phyloP scores from a whole-genome alignment of 495 filamentous ascomycete genomes.

The Cairneyella variabilis region DNA sequence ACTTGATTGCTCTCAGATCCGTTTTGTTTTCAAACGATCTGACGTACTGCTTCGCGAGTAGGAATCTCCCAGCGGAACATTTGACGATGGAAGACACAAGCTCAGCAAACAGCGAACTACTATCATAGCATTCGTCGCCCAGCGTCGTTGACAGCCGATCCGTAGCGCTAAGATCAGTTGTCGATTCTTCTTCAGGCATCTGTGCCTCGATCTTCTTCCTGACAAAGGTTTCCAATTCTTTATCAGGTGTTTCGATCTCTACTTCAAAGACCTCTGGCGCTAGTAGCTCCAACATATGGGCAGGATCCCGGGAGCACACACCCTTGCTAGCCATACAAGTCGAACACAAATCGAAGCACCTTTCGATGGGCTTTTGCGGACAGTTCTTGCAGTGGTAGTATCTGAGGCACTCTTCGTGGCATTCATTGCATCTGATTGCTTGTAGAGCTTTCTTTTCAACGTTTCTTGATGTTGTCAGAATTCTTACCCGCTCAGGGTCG shows the following conservation, averaged over 20 bases:
- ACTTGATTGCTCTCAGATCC: conserved; percentile 15
- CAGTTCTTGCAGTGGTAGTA: conserved; percentile 8
- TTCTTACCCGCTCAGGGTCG: conserved; percentile 4
- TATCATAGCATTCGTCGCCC: conserved; percentile 16
- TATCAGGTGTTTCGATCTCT: conserved; percentile 3
- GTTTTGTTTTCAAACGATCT: conserved; percentile 14
- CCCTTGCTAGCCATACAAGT: not conserved
- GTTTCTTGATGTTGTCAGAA: conserved; percentile 13
- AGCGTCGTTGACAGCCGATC: not conserved
- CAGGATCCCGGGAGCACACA: not conserved
- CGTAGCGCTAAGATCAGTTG: not conserved
- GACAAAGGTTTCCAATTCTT: not conserved
- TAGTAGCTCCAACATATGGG: not conserved
- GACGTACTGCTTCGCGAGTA: conserved; percentile 25
- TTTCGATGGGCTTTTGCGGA: not conserved
- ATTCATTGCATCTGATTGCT: conserved; percentile 10
- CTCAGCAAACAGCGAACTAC: conserved; percentile 12
- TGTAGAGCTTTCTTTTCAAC: not conserved
- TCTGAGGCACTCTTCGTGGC: not conserved
- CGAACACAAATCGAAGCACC: conserved; percentile 5
- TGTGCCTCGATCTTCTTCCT: conserved; percentile 14
- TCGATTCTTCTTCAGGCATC: not conserved
- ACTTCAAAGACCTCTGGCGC: conserved; percentile 5
- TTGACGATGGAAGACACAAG: conserved; percentile 20
- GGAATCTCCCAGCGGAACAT: conserved; percentile 25